Base-by-base conservation (phyloP, 352 stramenopile species). In the Globisporangium alternatum region DNA sequence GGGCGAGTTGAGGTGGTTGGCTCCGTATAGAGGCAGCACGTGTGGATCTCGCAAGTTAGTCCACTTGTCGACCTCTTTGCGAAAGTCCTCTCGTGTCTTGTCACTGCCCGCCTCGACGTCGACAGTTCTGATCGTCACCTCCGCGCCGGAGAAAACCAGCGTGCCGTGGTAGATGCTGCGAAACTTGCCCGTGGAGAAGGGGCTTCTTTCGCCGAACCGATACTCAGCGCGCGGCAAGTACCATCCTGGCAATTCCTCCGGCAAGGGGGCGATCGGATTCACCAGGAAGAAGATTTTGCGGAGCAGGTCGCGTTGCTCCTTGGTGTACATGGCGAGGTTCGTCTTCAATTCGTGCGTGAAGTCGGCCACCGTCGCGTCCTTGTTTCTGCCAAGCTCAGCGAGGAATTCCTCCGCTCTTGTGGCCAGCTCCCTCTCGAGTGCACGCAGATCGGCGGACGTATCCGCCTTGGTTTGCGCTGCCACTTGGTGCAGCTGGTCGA, bases 1-100 rank as follows among this genome's bases (percentile, higher is more conserved):
- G 12, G 69, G 69, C 0, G 22, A 43, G 15, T 60, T 28, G 5
- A 13, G 35, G 60, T 65, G 45, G 65, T 72, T 72, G 60, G 69
- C 69, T 17, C 65, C 69, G 47, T 72, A 75, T 12, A 75, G 44
- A 19, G 65, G 65, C 21, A 75, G 52, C n/a, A 75, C 35, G 55
- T 75, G 55, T 47, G 69, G 69, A 37, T 75, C 33, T 5, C 65
- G 60, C 12, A 72, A 61, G 10, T 58, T 21, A 57, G 62, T 44
- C 60, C 65, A 71, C 39, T 31, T 70, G 25, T 68, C 53, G 54
- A 56, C 68, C 43, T 70, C 31, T 5, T 54, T n/a, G 25, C 48
- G 19, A 35, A 74, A 74, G 45, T 56, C 19, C 5, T 68, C 47
- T 33, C 37, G 61, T 28, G 28, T 54, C 43, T 66, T 22, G 9